Evolutionary conservation across 176 grass and related monocot genomes (phyloP), one percentile per base, ranked within the genome.

Genomic region (Elymus sibiricus): DNA sequence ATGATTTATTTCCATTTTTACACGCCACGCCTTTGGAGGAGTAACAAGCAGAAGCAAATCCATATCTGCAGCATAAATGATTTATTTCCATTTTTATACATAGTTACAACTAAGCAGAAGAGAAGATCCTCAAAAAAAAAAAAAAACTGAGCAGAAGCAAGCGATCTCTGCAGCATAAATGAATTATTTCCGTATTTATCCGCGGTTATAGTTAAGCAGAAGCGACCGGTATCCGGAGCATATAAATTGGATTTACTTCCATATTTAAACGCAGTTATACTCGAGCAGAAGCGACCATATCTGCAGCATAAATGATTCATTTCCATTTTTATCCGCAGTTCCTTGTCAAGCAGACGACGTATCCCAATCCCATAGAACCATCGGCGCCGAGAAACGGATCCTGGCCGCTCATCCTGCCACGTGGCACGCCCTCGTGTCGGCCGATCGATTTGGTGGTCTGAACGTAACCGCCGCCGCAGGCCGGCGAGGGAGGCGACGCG

Each of bases 381-480:
- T 77, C 28, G 4, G 13, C 16, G 22, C 29, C 29, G 65, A 76
- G 29, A 1, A 29, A 29, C 29, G 29, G 29, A 29, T 81, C 63
- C 7, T 2, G n/a, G 21, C 77, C 87, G 67, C 56, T 12, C 42
- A 89, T 81, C 22, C 1, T 2, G 49, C 37, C 11, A 60, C 62
- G 61, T 76, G 77, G 77, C 59, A 4, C 5, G 29, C 2, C 37
- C 22, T 38, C 7, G 39, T 8, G 39, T 49, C 46, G 46, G 46
- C 46, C 14, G 46, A 47, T 60, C 27, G 28, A 75, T 56, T 22
- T 9, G 59, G 68, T 44, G 67, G 9, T 34, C 77, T 32, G n/a
- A 19, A 85, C 84, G 68, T 81, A 85, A 85, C 88, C 59, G 77
- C 69, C 32, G n/a, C n/a, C n/a, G 77, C 67, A 29, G 24, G 3